Base-by-base conservation (phyloP, 352 stramenopile genomes). In the Globisporangium rhizosaccharum region DNA sequence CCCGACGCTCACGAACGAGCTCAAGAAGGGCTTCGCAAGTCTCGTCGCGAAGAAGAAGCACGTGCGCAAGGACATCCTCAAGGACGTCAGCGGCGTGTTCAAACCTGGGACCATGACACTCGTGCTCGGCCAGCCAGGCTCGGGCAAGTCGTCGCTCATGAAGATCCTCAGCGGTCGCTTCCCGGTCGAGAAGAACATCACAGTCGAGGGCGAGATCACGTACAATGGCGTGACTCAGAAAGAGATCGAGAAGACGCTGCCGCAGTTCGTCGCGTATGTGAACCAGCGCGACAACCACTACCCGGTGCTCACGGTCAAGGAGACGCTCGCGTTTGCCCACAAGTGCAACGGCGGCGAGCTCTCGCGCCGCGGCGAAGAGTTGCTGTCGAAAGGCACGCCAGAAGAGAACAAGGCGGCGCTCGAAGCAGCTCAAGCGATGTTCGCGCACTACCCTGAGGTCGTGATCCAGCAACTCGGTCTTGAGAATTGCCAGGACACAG, bases 271-370 rank as follows among this genome's bases (percentile, higher is more conserved):
- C 11, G 61, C 61, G 23, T 75, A 76, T 50, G 46, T 63, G 23
- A 59, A 9, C 1, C 70, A 76, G 53, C 58, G 65, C 25, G 89
- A 97, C 69, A 97, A 67, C 96, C 90, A 37, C 77, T 96, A 92
- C 97, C 63, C 76, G 3, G 70, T 46, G n/a, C 57, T 86, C 5
- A 85, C 76, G 0, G 76, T 84, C 10, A 66, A 73, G 55, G 76
- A 87, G 58, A 87, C 76, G 25, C 63, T 85, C 0, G 53, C 77
- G 44, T 85, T 82, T 49, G 71, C 76, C 0, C 63, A 82, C 61
- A 28, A 46, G 3, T 76, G 73, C 42, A 70, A 49, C 26, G 70
- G 71, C 2, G 65, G 59, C 8, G 62, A 79, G 45, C n/a, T 79
- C 4, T 17, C n/a, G 8, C 53, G 53, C 0, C 53, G 53, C 28